A percentile compares a stretch with the other conserved stretches of the same genome.
Conservation (phyloP, 441 rosid species). For the Daphne laureola region DNA sequence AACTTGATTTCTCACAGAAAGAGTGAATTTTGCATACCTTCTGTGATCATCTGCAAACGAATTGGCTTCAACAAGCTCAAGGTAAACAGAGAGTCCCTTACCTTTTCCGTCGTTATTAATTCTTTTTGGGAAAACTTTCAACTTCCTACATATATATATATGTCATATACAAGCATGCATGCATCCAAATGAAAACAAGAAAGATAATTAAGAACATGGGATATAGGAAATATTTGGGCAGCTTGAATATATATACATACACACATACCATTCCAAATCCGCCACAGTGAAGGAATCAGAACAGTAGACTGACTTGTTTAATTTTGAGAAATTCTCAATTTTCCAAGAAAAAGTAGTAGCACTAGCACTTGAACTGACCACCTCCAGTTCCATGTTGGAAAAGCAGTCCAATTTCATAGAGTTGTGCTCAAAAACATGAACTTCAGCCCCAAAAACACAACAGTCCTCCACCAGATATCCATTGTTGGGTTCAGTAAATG, state of each 20-base stretch:
- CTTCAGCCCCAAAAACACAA: slow-evolving; percentile 25
- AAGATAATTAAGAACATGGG: not conserved
- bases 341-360: not conserved
- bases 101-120: slow-evolving; percentile 4
- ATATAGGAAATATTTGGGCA: too few species aligned
- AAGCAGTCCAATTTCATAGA: not conserved
- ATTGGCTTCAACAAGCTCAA: not conserved
- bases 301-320: slow-evolving; percentile 2
- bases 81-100: slow-evolving; percentile 2
- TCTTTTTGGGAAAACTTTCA: slow-evolving; percentile 10
- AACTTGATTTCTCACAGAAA: slow-evolving; percentile 13
- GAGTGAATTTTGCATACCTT: slow-evolving; percentile 8
- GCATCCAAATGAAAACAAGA: too few species aligned
- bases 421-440: slow-evolving; percentile 10
- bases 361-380: not conserved
- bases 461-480: slow-evolving; percentile 22
- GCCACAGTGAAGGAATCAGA: slow-evolving; percentile 4
- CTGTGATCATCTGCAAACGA: slow-evolving; percentile 6
- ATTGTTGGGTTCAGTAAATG: slow-evolving; percentile 13
- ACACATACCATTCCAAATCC: slow-evolving; percentile 8
- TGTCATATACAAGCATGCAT: too few species aligned
- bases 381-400: not conserved
- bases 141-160: slow-evolving; percentile 11
- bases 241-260: not conserved
- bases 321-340: slow-evolving; percentile 3